phyloP scores from a whole-genome alignment of 179 eudicot species.

The Monotropa hypopitys region DNA sequence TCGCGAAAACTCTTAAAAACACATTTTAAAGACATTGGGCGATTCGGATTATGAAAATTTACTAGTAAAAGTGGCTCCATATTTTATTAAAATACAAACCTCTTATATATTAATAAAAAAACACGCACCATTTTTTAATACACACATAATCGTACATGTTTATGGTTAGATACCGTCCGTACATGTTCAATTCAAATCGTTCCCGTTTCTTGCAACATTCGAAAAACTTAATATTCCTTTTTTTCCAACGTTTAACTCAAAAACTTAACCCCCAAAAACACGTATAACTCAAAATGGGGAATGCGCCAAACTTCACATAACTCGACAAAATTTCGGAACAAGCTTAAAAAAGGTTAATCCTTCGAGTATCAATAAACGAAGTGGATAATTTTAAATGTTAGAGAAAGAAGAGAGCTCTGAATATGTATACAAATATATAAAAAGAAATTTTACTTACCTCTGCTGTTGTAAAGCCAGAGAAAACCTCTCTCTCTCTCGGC shows the following conservation, averaged over 20 bases:
- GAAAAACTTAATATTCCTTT: too few relatives aligned
- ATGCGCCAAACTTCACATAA: not conserved
- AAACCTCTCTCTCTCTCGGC: conserved; percentile 34
- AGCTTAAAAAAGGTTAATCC: not conserved
- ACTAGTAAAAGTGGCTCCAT: too few relatives aligned
- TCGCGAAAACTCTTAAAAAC: too few relatives aligned
- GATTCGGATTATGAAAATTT: too few relatives aligned
- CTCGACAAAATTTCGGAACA: not conserved
- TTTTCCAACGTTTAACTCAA: not conserved
- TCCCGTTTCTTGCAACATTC: too few relatives aligned
- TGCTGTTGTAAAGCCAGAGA: conserved; percentile 44
- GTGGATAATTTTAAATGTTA: not conserved
- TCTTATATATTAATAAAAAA: too few relatives aligned
- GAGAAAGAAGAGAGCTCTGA: not conserved
- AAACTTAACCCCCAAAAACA: not conserved
- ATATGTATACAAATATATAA: not conserved
- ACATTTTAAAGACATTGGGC: too few relatives aligned
- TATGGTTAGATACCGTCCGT: too few relatives aligned
- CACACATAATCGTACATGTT: too few relatives aligned
- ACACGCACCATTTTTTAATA: too few relatives aligned
- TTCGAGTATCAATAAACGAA: not conserved
- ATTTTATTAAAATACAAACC: too few relatives aligned
- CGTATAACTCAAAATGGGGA: not conserved
- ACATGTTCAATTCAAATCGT: too few relatives aligned
- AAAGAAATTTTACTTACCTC: conserved; percentile 27